A percentile compares a stretch with the other conserved stretches of the same genome.
phyloP scores from a whole-genome alignment of 495 filamentous ascomycete species.

The Hyaloscypha bicolor region DNA sequence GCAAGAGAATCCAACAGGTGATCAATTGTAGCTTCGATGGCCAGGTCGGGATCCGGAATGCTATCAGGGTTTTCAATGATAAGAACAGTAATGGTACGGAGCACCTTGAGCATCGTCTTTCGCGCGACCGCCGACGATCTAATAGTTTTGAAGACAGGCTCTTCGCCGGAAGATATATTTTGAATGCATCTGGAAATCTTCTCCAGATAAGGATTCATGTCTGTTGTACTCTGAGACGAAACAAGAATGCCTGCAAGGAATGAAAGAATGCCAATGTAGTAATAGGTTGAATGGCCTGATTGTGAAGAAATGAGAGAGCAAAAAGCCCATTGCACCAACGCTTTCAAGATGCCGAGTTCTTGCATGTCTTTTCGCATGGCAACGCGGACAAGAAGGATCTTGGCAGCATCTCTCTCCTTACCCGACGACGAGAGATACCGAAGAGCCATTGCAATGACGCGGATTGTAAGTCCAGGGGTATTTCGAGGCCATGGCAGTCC shows the following conservation, averaged over 20 bases:
- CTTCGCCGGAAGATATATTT: constrained; percentile 42
- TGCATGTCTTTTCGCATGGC: constrained; percentile 89
- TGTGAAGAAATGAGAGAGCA: constrained; percentile 46
- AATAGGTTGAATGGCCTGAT: constrained; percentile 45
- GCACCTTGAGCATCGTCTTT: constrained; percentile 80
- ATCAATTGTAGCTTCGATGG: constrained; percentile 75
- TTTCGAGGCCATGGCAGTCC: constrained; percentile 50
- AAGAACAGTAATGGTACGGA: constrained; percentile 69
- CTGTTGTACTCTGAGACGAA: constrained; percentile 48
- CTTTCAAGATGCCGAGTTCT: constrained; percentile 65
- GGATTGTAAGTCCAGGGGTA: constrained; percentile 68
- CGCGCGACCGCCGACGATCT: constrained; percentile 72
- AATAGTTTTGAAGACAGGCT: constrained; percentile 48
- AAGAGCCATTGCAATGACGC: constrained; percentile 71
- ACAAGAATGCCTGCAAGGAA: constrained; percentile 74
- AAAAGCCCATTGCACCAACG: constrained; percentile 70
- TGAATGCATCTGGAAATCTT: constrained; percentile 53
- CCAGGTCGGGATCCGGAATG: constrained; percentile 43
- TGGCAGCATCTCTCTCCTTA: constrained; percentile 87
- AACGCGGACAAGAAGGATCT: constrained; percentile 76
- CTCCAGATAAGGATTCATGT: constrained; percentile 51
- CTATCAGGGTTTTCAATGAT: constrained; percentile 45
- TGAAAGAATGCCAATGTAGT: constrained; percentile 72
- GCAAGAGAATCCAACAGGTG: constrained; percentile 66
- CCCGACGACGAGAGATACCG: constrained; percentile 72